Percentiles rank a stretch among this genome's conserved stretches.
Evolutionary conservation across 164 flowering plant species (phyloP).

Genomic region (Litsea cubeba): DNA sequence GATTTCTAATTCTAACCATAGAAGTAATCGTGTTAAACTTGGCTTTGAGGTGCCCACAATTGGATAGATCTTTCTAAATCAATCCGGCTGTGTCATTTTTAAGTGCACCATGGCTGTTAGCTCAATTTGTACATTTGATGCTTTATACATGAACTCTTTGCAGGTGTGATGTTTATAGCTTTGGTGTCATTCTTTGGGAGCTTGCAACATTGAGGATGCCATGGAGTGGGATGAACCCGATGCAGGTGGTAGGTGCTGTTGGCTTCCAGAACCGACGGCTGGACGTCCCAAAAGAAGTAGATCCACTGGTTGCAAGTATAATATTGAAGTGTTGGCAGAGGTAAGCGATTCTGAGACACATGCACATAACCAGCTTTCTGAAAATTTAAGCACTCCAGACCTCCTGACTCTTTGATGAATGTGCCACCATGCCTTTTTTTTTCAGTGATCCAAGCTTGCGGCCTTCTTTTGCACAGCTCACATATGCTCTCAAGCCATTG

Average conservation of each 20-base stretch:
- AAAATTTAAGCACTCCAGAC: background rate
- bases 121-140: too few species aligned
- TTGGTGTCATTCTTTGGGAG: constrained; percentile 97
- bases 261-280: constrained; percentile 92
- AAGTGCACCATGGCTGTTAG: too few species aligned
- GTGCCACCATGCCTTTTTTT: background rate
- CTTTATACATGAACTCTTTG: background rate
- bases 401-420: background rate
- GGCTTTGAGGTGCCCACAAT: too few species aligned
- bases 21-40: too few species aligned
- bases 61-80: too few species aligned
- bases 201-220: constrained; percentile 93
- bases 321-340: constrained; percentile 96
- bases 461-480: constrained; percentile 86
- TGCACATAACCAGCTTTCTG: background rate
- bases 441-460: constrained; percentile 88
- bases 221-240: constrained; percentile 99
- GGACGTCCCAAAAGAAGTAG: constrained; percentile 88
- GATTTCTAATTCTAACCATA: too few species aligned
- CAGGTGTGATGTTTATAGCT: constrained; percentile 98
- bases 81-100: too few species aligned
- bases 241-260: constrained; percentile 99
- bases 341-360: constrained; percentile 37
- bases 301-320: constrained; percentile 79
- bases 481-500: constrained; percentile 69